A percentile compares a stretch with the other conserved stretches of the same genome.
Evolutionary conservation across 306 rosid species (phyloP).

Genomic region (Trichosanthes truncata): DNA sequence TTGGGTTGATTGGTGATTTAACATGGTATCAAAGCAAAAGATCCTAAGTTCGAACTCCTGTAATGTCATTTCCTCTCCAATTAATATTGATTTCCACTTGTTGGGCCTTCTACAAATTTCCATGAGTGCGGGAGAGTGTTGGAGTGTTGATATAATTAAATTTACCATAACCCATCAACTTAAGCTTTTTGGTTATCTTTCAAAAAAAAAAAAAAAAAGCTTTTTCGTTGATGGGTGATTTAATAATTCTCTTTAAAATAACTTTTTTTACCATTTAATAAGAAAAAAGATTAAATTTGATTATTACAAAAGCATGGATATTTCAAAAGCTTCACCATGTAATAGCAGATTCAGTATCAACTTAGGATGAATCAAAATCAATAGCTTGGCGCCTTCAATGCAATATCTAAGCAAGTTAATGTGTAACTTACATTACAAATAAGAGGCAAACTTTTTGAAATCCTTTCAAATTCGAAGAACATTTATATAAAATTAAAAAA

Average conservation of each 20-base stretch:
- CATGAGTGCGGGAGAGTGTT: too few species aligned
- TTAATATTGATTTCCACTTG: too few species aligned
- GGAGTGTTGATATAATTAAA: too few species aligned
- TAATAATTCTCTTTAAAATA: neutral
- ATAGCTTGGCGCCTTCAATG: neutral
- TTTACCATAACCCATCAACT: too few species aligned
- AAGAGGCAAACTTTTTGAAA: neutral
- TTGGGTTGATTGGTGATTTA: too few species aligned
- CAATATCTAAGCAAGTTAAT: neutral
- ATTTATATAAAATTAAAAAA: neutral
- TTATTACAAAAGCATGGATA: neutral
- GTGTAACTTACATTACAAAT: neutral
- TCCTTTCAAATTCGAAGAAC: neutral
- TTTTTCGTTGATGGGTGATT: too few species aligned
- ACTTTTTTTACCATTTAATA: neutral
- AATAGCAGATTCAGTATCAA: neutral
- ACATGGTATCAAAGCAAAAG: too few species aligned
- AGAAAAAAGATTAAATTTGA: neutral
- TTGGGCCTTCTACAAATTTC: too few species aligned
- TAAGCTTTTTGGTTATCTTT: too few species aligned
- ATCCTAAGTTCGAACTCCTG: too few species aligned
- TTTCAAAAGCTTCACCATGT: neutral
- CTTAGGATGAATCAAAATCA: neutral
- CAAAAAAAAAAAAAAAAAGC: too few species aligned
- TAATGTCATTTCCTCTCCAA: too few species aligned